Conservation (phyloP, 495 filamentous ascomycete species). For the Venustampulla echinocandica region DNA sequence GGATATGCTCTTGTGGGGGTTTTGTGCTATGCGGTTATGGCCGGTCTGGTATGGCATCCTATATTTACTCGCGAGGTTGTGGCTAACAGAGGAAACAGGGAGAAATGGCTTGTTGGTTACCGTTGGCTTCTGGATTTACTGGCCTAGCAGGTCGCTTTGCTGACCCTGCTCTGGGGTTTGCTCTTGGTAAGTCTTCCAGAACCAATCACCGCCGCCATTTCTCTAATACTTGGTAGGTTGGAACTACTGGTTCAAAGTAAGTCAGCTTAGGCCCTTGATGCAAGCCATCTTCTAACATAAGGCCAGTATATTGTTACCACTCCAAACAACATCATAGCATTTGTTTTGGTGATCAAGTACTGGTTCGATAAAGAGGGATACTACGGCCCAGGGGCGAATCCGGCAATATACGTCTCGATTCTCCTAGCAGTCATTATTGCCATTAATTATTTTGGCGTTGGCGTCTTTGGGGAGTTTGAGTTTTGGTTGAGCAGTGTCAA, state of each 20-base stretch:
- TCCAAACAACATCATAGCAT: constrained; percentile 38
- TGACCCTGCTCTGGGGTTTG: constrained; percentile 23
- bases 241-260: constrained; percentile 23
- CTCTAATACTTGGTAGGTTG: constrained; percentile 10
- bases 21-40: constrained; percentile 54
- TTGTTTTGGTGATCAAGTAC: constrained; percentile 63
- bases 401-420: constrained; percentile 62
- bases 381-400: constrained; percentile 24
- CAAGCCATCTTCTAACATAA: neutral
- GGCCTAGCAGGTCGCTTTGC: constrained; percentile 22
- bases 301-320: constrained; percentile 21
- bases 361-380: constrained; percentile 43
- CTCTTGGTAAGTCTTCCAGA: constrained; percentile 6
- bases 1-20: constrained; percentile 59
- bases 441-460: constrained; percentile 60
- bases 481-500: constrained; percentile 69
- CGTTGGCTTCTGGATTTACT: constrained; percentile 41
- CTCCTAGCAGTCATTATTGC: constrained; percentile 60
- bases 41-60: constrained; percentile 34
- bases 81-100: constrained; percentile 29
- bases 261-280: neutral
- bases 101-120: constrained; percentile 69
- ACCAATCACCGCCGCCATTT: neutral
- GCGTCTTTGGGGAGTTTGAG: constrained; percentile 63
- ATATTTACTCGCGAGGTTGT: no score